These are phyloP conservation scores for Lipomyces yamanashiensis DNA, from an alignment of 805 yeast species.

Conservation along the genomic window DNA sequence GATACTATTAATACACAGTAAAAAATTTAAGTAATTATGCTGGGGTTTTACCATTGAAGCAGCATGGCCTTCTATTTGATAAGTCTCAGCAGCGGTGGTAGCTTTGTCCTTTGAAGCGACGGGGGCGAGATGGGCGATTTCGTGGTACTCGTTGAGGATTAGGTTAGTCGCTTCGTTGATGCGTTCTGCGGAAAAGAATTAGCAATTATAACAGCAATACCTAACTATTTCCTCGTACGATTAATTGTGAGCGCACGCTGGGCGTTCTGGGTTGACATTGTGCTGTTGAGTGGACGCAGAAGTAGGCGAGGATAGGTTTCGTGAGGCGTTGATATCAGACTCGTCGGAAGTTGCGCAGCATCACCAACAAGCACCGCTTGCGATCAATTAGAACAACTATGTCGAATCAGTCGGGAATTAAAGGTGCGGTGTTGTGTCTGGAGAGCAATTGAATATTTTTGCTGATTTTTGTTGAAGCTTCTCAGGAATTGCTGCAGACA, in stretches of 20 bases:
- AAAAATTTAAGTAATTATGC: neutral
- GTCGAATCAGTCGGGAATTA: slow-evolving; percentile 73
- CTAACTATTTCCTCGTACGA: slow-evolving; percentile 12
- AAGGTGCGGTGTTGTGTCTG: slow-evolving; percentile 11
- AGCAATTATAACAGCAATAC: neutral
- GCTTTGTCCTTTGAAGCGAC: slow-evolving; percentile 43
- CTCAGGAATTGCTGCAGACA: slow-evolving; percentile 51
- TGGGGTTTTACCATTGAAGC: slow-evolving; percentile 40
- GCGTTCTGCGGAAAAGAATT: slow-evolving; percentile 22
- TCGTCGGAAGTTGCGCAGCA: neutral
- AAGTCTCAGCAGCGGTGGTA: slow-evolving; percentile 48
- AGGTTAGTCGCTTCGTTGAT: slow-evolving; percentile 33
- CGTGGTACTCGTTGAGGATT: slow-evolving; percentile 37
- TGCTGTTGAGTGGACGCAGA: neutral
- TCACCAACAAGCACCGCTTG: neutral
- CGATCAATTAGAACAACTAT: slow-evolving; percentile 42
- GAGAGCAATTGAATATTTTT: slow-evolving; percentile 37
- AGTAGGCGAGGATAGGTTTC: neutral
- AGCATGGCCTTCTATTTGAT: slow-evolving; percentile 48
- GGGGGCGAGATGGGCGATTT: slow-evolving; percentile 41
- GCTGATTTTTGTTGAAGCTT: slow-evolving; percentile 42
- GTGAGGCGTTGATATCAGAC: slow-evolving; percentile 2
- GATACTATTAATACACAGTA: neutral
- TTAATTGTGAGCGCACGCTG: slow-evolving; percentile 25
- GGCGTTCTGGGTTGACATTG: slow-evolving; percentile 13